Conservation (phyloP, 306 rosid species). For the Carpinus fangiana region DNA sequence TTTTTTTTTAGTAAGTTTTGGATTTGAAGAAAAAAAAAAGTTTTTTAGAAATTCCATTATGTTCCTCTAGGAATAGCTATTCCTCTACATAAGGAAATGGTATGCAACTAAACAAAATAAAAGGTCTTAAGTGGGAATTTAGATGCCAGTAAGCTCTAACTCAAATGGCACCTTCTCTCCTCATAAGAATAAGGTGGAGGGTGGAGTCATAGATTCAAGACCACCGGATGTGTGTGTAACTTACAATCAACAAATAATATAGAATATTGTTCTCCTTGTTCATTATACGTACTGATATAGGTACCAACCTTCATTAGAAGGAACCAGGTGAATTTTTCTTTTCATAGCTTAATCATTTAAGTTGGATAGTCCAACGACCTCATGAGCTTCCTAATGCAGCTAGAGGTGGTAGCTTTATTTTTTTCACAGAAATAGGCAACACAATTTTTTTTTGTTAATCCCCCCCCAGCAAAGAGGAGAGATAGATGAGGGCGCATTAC, state of each 20-base stretch:
- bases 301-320: background rate
- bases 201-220: background rate
- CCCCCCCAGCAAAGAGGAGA: background rate
- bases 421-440: background rate
- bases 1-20: too few relatives aligned
- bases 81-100: too few relatives aligned
- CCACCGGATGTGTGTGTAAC: background rate
- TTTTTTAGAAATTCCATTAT: too few relatives aligned
- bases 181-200: background rate
- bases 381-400: background rate
- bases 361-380: background rate
- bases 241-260: background rate
- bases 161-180: background rate
- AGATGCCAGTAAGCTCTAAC: background rate
- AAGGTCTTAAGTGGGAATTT: background rate
- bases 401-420: background rate
- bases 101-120: background rate
- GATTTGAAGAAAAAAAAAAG: too few relatives aligned
- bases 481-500: background rate
- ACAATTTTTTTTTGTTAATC: background rate
- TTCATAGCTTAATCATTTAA: background rate
- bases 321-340: background rate
- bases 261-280: background rate
- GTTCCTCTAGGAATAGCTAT: too few relatives aligned
- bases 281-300: background rate